Conservation (phyloP, 305 asterid species). For the Salvia sclarea region DNA sequence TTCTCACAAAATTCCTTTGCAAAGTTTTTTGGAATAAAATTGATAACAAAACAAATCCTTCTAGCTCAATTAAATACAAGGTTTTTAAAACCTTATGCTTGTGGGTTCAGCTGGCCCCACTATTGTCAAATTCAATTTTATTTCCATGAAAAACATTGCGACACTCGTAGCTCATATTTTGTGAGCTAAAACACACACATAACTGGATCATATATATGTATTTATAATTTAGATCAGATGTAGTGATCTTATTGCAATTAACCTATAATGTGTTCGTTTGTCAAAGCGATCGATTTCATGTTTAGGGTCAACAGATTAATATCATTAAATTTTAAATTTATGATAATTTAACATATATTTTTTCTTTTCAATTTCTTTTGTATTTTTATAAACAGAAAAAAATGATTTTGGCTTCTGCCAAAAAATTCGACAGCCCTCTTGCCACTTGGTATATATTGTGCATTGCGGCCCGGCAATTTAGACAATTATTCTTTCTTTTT, state of each 20-base stretch:
- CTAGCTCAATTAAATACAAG: no score
- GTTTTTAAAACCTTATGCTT: no score
- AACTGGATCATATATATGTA: no score
- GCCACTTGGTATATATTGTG: not conserved
- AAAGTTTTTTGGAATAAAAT: no score
- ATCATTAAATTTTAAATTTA: not conserved
- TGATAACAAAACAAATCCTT: no score
- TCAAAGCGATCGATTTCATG: not conserved
- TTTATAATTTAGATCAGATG: not conserved
- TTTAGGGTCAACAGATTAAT: not conserved
- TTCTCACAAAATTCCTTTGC: no score
- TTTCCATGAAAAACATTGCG: no score
- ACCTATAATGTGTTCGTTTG: not conserved
- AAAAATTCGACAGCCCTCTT: not conserved
- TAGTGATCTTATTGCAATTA: no score
- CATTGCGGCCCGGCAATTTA: not conserved
- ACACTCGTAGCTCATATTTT: no score
- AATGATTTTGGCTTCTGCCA: not conserved
- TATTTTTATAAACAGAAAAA: not conserved
- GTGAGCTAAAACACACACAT: no score
- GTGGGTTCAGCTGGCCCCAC: no score
- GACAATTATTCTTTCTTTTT: not conserved
- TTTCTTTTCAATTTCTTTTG: not conserved
- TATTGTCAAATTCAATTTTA: no score
- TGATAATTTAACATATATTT: not conserved